These are phyloP conservation scores for Cladosporium sp. DNA, from an alignment of 2,329 filamentous ascomycete genomes.

Conservation along the genomic window DNA sequence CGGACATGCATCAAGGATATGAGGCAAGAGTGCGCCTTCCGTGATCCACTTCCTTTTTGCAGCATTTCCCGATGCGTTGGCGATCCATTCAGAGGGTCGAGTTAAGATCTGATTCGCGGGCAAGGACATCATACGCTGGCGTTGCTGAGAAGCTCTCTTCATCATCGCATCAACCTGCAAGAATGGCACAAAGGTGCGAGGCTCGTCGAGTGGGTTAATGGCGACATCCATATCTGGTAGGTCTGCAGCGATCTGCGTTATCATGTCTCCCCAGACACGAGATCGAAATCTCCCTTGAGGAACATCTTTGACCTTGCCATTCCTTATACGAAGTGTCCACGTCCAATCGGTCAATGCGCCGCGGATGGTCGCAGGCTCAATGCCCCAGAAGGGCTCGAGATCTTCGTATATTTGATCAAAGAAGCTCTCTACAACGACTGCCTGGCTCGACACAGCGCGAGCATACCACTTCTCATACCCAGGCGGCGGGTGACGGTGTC, in stretches of 20 bases:
- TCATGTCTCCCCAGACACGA: constrained; percentile 32
- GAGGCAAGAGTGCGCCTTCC: not conserved
- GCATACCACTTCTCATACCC: constrained; percentile 43
- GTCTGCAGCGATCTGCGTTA: constrained; percentile 29
- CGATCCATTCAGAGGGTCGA: not conserved
- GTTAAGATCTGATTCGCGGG: not conserved
- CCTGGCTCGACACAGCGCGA: constrained; percentile 35
- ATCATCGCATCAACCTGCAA: constrained; percentile 47
- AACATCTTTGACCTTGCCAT: constrained; percentile 29
- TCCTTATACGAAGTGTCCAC: constrained; percentile 33
- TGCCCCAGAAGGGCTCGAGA: constrained; percentile 43
- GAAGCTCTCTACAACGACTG: constrained; percentile 42
- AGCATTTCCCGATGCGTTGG: not conserved
- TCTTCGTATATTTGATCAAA: constrained; percentile 48
- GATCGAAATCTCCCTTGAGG: not conserved
- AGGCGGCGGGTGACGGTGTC: constrained; percentile 44
- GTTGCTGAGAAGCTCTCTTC: not conserved
- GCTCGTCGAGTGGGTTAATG: constrained; percentile 55
- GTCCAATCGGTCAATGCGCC: constrained; percentile 31
- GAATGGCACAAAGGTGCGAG: constrained; percentile 52
- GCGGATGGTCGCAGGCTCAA: constrained; percentile 36
- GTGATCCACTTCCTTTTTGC: not conserved
- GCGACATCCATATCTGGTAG: constrained; percentile 57
- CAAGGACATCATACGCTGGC: not conserved
- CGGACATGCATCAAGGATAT: constrained; percentile 3